A percentile compares a stretch with the other conserved stretches of the same genome.
Evolutionary conservation across 306 rosid genomes (phyloP).

Genomic region (Vachellia collinsii): DNA sequence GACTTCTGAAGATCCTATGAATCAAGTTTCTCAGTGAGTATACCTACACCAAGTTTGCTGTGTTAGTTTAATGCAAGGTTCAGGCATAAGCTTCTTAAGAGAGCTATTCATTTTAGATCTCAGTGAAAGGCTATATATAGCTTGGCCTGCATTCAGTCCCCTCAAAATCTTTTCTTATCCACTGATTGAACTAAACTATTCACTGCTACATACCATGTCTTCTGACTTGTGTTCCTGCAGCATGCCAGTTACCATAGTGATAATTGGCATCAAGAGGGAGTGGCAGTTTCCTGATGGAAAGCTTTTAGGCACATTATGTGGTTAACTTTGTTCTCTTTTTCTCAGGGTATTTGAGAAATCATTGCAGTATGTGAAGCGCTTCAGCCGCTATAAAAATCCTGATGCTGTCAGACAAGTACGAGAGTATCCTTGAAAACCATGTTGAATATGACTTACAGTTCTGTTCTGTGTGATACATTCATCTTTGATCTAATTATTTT

Average conservation of each 20-base stretch:
- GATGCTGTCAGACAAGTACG: constrained; percentile 99
- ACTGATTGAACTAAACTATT: constrained; percentile 2
- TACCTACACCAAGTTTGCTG: not conserved
- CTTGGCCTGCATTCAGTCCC: constrained; percentile 17
- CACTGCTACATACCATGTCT: not conserved
- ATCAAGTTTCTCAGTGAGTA: constrained; percentile 92
- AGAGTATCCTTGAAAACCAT: constrained; percentile 77
- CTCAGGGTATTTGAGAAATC: constrained; percentile 96
- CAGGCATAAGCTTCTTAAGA: not conserved
- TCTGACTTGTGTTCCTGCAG: constrained; percentile 3
- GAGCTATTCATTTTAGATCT: constrained; percentile 7
- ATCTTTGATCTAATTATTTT: constrained; percentile 7
- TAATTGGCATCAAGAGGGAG: constrained; percentile 32
- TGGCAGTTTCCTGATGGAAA: not conserved
- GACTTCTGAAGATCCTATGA: constrained; percentile 84
- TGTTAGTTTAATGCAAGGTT: constrained; percentile 2
- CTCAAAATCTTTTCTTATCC: constrained; percentile 22
- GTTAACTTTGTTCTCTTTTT: not conserved
- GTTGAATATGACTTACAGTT: constrained; percentile 16
- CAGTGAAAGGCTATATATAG: not conserved
- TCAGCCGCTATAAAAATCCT: constrained; percentile 95
- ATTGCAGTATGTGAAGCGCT: constrained; percentile 94
- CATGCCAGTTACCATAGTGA: not conserved
- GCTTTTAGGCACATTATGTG: constrained; percentile 15
- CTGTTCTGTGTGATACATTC: constrained; percentile 2